phyloP scores from a whole-genome alignment of 2,329 filamentous ascomycete genomes.

The Penicillium sp. region DNA sequence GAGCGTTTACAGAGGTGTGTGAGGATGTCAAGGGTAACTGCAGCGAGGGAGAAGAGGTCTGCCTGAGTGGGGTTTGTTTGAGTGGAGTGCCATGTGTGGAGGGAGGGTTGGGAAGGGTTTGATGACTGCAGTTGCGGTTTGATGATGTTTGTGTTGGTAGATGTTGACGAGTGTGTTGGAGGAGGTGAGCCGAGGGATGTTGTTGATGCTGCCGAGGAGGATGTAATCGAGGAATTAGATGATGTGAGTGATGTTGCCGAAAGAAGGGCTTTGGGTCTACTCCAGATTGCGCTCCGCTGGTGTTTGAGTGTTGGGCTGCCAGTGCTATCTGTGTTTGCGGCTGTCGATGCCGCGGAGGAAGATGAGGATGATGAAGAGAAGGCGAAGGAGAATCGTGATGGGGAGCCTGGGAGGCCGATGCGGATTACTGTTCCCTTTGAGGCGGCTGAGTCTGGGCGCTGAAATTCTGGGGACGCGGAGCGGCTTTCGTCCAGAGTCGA shows the following conservation, averaged over 20 bases:
- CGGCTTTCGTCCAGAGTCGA: slow-evolving; percentile 31
- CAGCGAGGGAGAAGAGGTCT: slow-evolving; percentile 64
- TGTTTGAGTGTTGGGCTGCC: slow-evolving; percentile 2
- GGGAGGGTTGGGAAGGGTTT: slow-evolving; percentile 15
- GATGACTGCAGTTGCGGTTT: slow-evolving; percentile 24
- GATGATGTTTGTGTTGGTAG: slow-evolving; percentile 28
- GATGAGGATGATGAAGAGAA: slow-evolving; percentile 42
- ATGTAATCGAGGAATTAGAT: slow-evolving; percentile 31
- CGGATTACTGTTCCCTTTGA: slow-evolving; percentile 43
- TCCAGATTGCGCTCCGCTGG: slow-evolving; percentile 25
- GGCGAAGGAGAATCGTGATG: slow-evolving; percentile 37
- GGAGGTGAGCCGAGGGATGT: slow-evolving; percentile 1
- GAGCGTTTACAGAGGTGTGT: slow-evolving; percentile 63
- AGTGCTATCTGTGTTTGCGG: slow-evolving; percentile 10
- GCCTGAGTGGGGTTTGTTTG: slow-evolving; percentile 44
- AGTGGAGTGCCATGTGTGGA: slow-evolving; percentile 46
- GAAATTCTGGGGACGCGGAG: slow-evolving; percentile 25
- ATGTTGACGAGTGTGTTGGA: slow-evolving; percentile 18
- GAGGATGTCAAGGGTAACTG: slow-evolving; percentile 62
- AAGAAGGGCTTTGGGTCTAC: slow-evolving; percentile 31
- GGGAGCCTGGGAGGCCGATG: slow-evolving; percentile 36
- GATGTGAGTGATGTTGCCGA: slow-evolving; percentile 42
- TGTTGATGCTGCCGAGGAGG: slow-evolving; percentile 13
- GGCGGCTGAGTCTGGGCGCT: slow-evolving; percentile 36
- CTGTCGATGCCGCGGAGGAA: slow-evolving; percentile 13